phyloP scores from a whole-genome alignment of 2,329 filamentous ascomycete genomes.

The Colletotrichum nymphaeae region DNA sequence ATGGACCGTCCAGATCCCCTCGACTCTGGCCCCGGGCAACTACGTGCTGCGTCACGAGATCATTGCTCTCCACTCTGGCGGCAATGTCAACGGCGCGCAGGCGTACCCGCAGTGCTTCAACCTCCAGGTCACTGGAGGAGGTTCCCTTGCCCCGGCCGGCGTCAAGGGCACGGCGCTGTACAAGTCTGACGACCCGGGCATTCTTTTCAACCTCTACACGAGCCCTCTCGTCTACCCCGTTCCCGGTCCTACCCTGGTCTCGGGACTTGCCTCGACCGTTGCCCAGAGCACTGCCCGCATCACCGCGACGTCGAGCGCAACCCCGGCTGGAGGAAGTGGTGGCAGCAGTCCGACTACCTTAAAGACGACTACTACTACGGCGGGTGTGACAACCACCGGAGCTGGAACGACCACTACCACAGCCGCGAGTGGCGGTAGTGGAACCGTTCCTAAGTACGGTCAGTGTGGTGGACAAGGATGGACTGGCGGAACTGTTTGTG shows the following conservation, averaged over 20 bases:
- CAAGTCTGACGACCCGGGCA: slow-evolving; percentile 46
- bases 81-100: slow-evolving; percentile 55
- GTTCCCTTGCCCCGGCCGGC: slow-evolving; percentile 43
- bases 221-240: slow-evolving; percentile 44
- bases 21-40: slow-evolving; percentile 59
- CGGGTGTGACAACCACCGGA: slow-evolving; percentile 14
- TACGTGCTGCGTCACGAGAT: slow-evolving; percentile 68
- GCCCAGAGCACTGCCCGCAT: slow-evolving; percentile 29
- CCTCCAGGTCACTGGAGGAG: slow-evolving; percentile 56
- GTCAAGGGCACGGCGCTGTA: slow-evolving; percentile 51
- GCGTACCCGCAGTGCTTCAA: slow-evolving; percentile 65
- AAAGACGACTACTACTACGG: slow-evolving; percentile 20
- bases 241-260: slow-evolving; percentile 45
- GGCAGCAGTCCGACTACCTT: slow-evolving; percentile 24
- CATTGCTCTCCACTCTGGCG: slow-evolving; percentile 64
- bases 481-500: slow-evolving; percentile 50
- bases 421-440: slow-evolving; percentile 22
- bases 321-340: slow-evolving; percentile 31
- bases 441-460: slow-evolving; percentile 43
- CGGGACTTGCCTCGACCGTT: slow-evolving; percentile 24
- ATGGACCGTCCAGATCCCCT: slow-evolving; percentile 60
- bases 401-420: slow-evolving; percentile 27
- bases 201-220: slow-evolving; percentile 49
- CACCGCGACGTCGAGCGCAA: slow-evolving; percentile 29
- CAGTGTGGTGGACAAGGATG: slow-evolving; percentile 52